These are phyloP conservation scores for Podospora didyma DNA, from an alignment of 495 filamentous ascomycete genomes.

Conservation along the genomic window DNA sequence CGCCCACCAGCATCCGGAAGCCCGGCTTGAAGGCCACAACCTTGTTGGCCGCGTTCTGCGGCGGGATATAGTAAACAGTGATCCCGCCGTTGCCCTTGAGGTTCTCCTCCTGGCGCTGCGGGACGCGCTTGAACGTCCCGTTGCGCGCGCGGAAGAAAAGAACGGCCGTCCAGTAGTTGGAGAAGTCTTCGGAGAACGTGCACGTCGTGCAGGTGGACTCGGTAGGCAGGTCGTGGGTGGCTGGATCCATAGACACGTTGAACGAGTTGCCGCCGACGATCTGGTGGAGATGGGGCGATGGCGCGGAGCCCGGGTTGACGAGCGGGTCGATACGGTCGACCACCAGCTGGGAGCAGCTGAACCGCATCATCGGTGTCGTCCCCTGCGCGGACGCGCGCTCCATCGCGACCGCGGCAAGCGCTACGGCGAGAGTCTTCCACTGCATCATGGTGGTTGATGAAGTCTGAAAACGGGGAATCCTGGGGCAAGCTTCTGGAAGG, in stretches of 20 bases:
- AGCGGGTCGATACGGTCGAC: slow-evolving; percentile 60
- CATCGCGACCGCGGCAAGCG: slow-evolving; percentile 24
- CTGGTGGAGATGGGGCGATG: slow-evolving; percentile 20
- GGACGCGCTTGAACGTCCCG: slow-evolving; percentile 33
- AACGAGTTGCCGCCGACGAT: slow-evolving; percentile 25
- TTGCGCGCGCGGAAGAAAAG: slow-evolving; percentile 32
- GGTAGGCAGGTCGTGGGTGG: slow-evolving; percentile 23
- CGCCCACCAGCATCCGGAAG: slow-evolving; percentile 70
- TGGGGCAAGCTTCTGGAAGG: background rate
- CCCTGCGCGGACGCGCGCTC: slow-evolving; percentile 27
- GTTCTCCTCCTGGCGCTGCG: slow-evolving; percentile 8
- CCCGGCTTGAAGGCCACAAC: slow-evolving; percentile 45
- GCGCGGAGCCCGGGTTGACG: slow-evolving; percentile 9
- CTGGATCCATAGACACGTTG: slow-evolving; percentile 19
- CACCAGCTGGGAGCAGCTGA: slow-evolving; percentile 47
- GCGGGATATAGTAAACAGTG: slow-evolving; percentile 36
- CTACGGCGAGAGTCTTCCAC: slow-evolving; percentile 28
- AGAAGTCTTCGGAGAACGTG: slow-evolving; percentile 28
- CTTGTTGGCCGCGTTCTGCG: slow-evolving; percentile 25
- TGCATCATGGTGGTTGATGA: background rate
- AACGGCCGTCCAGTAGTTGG: slow-evolving; percentile 38
- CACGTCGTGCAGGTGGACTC: slow-evolving; percentile 26
- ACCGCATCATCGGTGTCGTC: slow-evolving; percentile 37
- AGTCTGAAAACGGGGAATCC: background rate
- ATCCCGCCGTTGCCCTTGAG: slow-evolving; percentile 28